Base-by-base conservation (phyloP, 2,329 filamentous ascomycete species). In the Elsinoe fawcettii region DNA sequence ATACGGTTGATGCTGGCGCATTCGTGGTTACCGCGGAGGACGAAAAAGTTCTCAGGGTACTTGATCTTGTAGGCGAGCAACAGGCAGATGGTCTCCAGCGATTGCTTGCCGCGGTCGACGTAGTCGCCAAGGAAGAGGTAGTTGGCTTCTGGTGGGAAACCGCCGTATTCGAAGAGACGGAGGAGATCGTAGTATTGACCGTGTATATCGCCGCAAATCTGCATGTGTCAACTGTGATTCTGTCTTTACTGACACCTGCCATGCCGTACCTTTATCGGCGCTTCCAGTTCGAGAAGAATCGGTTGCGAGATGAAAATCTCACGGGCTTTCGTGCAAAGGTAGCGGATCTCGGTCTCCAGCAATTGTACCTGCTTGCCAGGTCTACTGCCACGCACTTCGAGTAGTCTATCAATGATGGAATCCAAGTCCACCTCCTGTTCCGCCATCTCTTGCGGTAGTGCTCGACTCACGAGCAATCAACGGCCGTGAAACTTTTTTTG, bases 241-340 rank as follows among this genome's bases (percentile, higher is more conserved):
- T 25, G 18, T 32, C 3, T 43, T n/a, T 25, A 30, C 25, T 25
- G 22, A 62, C 2, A 47, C 11, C 4, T 14, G 9, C 12, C 2
- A 5, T 20, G 22, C 55, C 27, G 30, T 80, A 96, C 92, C 90
- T 99, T 99, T 77, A 99, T 97, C 61, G 93, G 93, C 70, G 93
- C 93, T 76, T 97, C 93, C 53, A 99, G 83, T 79, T 99, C 93
- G 65, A 99, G 84, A 65, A 99, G 80, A 70, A 97, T 97, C 64
- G 93, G 93, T 79, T 99, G 93, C 62, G 91, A 96, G 75, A 99
- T 97, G 80, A 99, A 97, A 69, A 99, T 97, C 80, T 99, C 93
- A 65, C 93, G 87, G 62, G 92, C 91, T 80, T 97, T 97, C 73
- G 92, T 96, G 83, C 93, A 99, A 64, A 99, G 84, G 76, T 85